Evolutionary conservation across 1,284 basidiomycete genomes (phyloP), one percentile per base, ranked within the genome.

Genomic region (Acaromyces ingoldii): DNA sequence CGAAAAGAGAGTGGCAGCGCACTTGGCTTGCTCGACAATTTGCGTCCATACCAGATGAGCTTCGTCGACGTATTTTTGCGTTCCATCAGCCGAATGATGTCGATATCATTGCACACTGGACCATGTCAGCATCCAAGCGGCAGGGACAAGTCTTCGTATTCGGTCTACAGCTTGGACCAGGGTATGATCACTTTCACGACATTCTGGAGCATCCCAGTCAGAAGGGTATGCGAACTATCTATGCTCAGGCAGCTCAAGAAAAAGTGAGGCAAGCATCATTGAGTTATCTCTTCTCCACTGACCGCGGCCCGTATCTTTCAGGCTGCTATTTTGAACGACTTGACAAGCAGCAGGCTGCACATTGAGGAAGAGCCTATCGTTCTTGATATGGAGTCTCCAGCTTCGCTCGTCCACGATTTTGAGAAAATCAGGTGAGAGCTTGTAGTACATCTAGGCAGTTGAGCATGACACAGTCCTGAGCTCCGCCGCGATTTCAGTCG

Each of bases 131-230:
- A 7, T 41, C 30, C 24, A 26, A 34, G 21, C 45, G 51, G 3
- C 15, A 9, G 1, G 65, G 65, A 1, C 33, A 37, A 6, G 33
- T 55, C 19, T 29, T 33, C 31, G 46, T 67, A 1, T 65, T 55
- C 36, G 68, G 56, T 2, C 47, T 71, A 3, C 31, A 24, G 7
- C 59, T 64, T 0, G 68, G 62, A 0, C 62, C 68, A 0, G 1
- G 19, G 4, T 53, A 52, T 6, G 60, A 60, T 22, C 38, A 25
- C 3, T 43, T 67, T 15, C 54, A 51, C 0, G 22, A 47, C 3
- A 41, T 60, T 45, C 21, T 37, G 31, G 57, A 56, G 4, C 55
- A 58, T 29, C 53, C 60, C 3, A 25, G 19, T 1, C 29, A 22
- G 40, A 17, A 17, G 17, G 22, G 13, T n/a, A 25, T 21, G 5